These are phyloP conservation scores for Hypomontagnella monticulosa DNA, from an alignment of 495 filamentous ascomycete species.

Conservation along the genomic window DNA sequence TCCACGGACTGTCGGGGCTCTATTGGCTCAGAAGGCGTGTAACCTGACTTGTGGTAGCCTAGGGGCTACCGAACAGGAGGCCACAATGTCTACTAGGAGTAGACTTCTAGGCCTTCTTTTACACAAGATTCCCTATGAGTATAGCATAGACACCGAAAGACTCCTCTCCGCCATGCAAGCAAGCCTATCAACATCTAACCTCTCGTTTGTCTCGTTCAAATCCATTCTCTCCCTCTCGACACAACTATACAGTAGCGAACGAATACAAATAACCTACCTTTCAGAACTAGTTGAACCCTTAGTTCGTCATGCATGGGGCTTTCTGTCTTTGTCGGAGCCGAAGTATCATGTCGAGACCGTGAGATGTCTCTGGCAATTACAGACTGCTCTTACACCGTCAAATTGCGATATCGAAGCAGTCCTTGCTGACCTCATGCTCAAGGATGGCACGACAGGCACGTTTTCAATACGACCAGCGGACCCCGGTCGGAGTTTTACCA, in stretches of 20 bases:
- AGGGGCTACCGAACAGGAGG: slow-evolving; percentile 45
- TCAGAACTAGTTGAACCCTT: slow-evolving; percentile 73
- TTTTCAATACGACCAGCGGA: slow-evolving; percentile 64
- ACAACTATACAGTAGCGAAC: slow-evolving; percentile 67
- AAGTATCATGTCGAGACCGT: slow-evolving; percentile 95
- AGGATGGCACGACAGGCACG: slow-evolving; percentile 59
- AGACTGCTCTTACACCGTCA: slow-evolving; percentile 63
- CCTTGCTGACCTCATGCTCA: slow-evolving; percentile 77
- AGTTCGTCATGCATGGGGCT: slow-evolving; percentile 77
- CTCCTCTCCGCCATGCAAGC: slow-evolving; percentile 66
- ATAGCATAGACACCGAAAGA: slow-evolving; percentile 60
- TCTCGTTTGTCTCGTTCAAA: slow-evolving; percentile 63
- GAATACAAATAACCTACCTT: slow-evolving; percentile 65
- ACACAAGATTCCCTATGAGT: slow-evolving; percentile 63
- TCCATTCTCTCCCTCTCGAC: slow-evolving; percentile 71
- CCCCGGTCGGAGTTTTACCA: slow-evolving; percentile 70
- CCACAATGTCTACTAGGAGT: slow-evolving; percentile 54
- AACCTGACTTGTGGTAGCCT: slow-evolving; percentile 62
- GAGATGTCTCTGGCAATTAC: slow-evolving; percentile 83
- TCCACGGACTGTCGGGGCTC: slow-evolving; percentile 63
- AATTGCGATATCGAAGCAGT: slow-evolving; percentile 78
- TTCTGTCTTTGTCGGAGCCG: slow-evolving; percentile 79
- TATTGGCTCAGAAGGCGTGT: slow-evolving; percentile 70
- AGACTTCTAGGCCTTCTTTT: slow-evolving; percentile 67
- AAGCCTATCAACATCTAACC: slow-evolving; percentile 47